Conservation (phyloP, 2,329 filamentous ascomycete species). For the Penicillium sp. region DNA sequence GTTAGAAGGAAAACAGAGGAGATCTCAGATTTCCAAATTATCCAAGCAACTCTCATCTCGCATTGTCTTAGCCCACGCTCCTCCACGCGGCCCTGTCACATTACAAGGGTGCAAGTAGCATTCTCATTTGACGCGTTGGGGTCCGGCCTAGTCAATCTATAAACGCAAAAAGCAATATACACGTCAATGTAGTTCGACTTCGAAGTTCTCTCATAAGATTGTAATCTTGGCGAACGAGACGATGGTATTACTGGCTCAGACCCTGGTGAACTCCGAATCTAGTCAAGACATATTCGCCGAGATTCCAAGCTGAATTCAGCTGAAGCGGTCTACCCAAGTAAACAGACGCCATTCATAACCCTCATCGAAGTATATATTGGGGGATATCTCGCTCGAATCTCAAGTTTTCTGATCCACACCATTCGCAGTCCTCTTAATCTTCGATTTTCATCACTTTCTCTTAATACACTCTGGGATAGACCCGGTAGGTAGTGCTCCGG, state of each 20-base stretch:
- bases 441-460: not conserved
- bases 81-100: conserved; percentile 11
- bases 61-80: conserved; percentile 1
- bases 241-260: conserved; percentile 7
- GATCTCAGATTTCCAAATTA: not conserved
- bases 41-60: not conserved
- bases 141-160: not conserved
- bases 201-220: not conserved
- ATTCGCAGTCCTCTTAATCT: not conserved
- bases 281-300: conserved; percentile 9
- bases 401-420: not conserved
- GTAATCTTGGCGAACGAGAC: conserved; percentile 4
- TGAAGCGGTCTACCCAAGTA: not conserved
- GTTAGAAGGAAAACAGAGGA: not conserved
- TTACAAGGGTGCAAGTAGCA: not conserved
- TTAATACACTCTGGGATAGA: not conserved
- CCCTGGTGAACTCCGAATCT: conserved; percentile 7
- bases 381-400: not conserved
- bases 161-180: conserved; percentile 7
- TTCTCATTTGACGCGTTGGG: not conserved
- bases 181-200: not conserved
- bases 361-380: conserved; percentile 6
- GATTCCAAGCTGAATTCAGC: conserved; percentile 2
- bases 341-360: not conserved
- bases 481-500: not conserved